Evolutionary conservation across 352 stramenopile species (phyloP), one percentile per base, ranked within the genome.

Genomic region (Pythium pyrilobum): DNA sequence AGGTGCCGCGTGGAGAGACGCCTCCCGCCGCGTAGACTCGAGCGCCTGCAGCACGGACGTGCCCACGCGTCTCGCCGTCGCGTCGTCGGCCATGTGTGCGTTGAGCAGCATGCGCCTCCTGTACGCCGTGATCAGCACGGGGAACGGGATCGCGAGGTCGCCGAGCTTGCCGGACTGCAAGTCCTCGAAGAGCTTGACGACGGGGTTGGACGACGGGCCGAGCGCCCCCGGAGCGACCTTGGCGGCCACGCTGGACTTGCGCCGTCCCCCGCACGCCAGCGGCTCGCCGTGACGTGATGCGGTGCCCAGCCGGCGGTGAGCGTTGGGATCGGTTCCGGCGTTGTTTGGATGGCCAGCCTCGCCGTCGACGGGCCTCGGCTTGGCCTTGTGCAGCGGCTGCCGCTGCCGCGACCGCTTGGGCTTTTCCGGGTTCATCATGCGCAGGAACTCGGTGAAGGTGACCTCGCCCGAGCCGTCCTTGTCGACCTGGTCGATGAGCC

Each of bases 61-160:
- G 1, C 59, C 60, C 5, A 73, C 64, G 38, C 69, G 68, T 50
- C 81, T 69, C 13, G 74, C 60, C 2, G 70, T 60, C 0, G 74
- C 52, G 44, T 89, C 81, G 11, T 80, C 77, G 10, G 79, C 72
- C 81, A 92, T 92, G 71, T 92, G 81, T 0, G 81, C 81, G 34
- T 89, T 85, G n/a, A 92, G 59, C 9, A 90, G 66, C 81, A 92
- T 90, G 4, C 79, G 75, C 5, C 83, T 66, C 9, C 83, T 65
- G 27, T 90, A 91, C 11, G 83, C 83, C 4, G 78, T 89, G 66
- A 92, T 92, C 23, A 91, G 64, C 18, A 88, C 71, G 1, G 83
- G 78, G 27, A 93, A 91, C 7, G 76, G 77, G 25, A 90, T 74
- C 15, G 74, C 69, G 18, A 90, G 50, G 59, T 93, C 80, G 0